A percentile compares a stretch with the other conserved stretches of the same genome.
phyloP scores from a whole-genome alignment of 78 protist genomes.

The Dictyostelium citrinum region DNA sequence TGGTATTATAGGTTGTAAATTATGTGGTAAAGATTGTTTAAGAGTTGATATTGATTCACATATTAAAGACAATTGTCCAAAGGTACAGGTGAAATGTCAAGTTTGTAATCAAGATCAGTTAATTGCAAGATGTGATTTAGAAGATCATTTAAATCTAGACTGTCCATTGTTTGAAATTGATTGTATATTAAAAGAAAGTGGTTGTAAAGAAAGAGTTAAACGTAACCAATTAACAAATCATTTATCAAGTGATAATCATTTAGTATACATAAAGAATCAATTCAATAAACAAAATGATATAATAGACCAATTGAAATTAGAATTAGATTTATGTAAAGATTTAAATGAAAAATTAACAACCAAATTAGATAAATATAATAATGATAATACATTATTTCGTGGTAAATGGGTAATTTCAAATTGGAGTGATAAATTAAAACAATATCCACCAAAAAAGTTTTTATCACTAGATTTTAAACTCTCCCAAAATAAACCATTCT shows the following conservation, averaged over 20 bases:
- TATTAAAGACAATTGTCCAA: neutral
- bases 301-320: neutral
- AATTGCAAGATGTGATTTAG: neutral
- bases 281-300: neutral
- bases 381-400: neutral
- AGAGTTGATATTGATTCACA: neutral
- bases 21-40: neutral
- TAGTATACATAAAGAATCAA: neutral
- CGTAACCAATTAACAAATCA: neutral
- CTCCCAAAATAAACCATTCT: neutral
- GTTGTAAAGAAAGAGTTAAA: neutral
- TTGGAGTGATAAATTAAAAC: neutral
- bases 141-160: neutral
- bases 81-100: neutral
- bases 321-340: neutral
- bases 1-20: neutral
- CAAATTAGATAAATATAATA: neutral
- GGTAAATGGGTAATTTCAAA: conserved; percentile 4
- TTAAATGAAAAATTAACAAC: neutral
- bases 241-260: neutral
- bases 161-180: neutral
- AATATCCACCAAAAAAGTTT: neutral
- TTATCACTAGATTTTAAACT: neutral
- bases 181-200: neutral
- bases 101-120: neutral